Evolutionary conservation across 75 land plant genomes (phyloP), one percentile per base, ranked within the genome.

Genomic region (Pinus tabuliformis): DNA sequence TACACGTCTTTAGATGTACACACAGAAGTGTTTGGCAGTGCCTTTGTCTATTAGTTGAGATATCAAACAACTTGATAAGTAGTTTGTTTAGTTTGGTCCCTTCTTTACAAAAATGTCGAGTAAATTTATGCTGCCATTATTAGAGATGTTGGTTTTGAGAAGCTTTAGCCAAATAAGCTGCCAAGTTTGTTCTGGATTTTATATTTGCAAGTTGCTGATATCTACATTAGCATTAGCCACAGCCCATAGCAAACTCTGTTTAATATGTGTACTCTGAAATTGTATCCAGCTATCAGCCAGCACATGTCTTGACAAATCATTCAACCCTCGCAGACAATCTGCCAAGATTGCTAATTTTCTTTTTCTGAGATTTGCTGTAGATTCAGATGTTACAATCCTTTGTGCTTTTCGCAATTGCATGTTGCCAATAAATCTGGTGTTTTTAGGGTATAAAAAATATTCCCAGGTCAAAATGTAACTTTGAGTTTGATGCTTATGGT

Each of bases 241-340:
- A 45, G 52, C 52, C 52, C 52, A 45, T 45, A 7, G 52, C 7
- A 45, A 45, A 45, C 52, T 45, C 52, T 45, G 9, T 45, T 45
- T 45, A 45, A 45, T 45, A 45, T 45, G 52, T 45, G 9, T 45
- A 45, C 52, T 45, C 52, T 45, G 22, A 24, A 62, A 24, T 24
- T 24, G 30, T 22, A 62, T 2, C 26, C 14, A 6, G 26, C 30
- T 26, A 62, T 62, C 22, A 62, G 12, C 64, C 2, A 62, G 26
- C 33, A 62, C 26, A 28, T 62, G 14, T 62, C 28, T 62, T 24
- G 26, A 24, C 64, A n/a, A 62, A 33, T 18, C 20, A 17, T 17
- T 12, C 71, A 68, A 68, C 71, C 52, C 14, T 68, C 20, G 71
- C 52, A 20, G n/a, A 42, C 52, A 68, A 68, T 42, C 42, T 68